A percentile compares a stretch with the other conserved stretches of the same genome.
Conservation (phyloP, 1,284 basidiomycete species). For the Pseudozyma hubeiensis region DNA sequence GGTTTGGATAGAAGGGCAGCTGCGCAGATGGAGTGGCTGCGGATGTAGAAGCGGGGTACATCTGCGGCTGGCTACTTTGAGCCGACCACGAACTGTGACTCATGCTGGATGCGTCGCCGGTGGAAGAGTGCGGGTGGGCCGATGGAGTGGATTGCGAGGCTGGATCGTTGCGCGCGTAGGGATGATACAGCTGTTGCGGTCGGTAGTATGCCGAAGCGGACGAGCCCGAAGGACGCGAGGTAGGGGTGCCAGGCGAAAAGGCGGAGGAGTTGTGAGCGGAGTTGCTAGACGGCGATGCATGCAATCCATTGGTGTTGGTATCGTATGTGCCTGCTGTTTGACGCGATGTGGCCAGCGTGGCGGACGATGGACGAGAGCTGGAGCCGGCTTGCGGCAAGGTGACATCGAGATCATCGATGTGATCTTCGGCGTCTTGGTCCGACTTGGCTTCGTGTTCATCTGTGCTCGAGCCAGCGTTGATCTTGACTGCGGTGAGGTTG, state of each 20-base stretch:
- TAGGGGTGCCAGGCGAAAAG: not conserved
- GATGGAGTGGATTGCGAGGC: slow-evolving; percentile 5
- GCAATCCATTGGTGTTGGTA: not conserved
- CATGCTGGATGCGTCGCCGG: slow-evolving; percentile 6
- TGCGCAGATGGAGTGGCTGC: slow-evolving; percentile 6
- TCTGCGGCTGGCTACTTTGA: slow-evolving; percentile 9
- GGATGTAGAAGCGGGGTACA: slow-evolving; percentile 10
- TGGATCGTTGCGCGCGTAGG: slow-evolving; percentile 21
- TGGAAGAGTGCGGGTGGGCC: not conserved
- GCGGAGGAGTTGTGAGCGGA: slow-evolving; percentile 1
- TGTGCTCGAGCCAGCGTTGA: not conserved
- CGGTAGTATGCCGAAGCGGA: slow-evolving; percentile 15
- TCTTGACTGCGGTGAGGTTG: slow-evolving; percentile 29
- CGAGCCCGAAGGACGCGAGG: slow-evolving; percentile 7
- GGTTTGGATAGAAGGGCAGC: slow-evolving; percentile 25
- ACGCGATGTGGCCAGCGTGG: not conserved
- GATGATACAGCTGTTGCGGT: slow-evolving; percentile 28
- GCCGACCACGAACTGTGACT: slow-evolving; percentile 18
- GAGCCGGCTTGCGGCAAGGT: not conserved
- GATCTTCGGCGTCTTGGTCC: slow-evolving; percentile 23
- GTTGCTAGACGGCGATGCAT: slow-evolving; percentile 5
- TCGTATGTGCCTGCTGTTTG: not conserved
- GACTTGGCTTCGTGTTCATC: slow-evolving; percentile 14
- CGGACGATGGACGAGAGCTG: not conserved
- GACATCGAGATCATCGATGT: slow-evolving; percentile 12